phyloP scores from a whole-genome alignment of 257 asterid species.

The Plantago major region DNA sequence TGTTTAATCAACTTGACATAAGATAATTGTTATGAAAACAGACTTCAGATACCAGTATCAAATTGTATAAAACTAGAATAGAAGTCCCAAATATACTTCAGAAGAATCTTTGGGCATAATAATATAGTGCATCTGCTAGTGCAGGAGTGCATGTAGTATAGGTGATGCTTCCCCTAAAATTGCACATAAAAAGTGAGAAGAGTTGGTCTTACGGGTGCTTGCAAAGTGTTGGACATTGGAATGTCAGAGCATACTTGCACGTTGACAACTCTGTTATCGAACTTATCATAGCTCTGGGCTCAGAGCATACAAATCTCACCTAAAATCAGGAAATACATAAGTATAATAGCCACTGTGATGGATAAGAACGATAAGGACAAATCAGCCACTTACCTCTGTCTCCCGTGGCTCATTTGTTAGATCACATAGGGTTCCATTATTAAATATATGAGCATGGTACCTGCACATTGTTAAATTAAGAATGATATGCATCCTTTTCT shows the following conservation, averaged over 20 bases:
- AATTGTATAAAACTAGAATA: no score
- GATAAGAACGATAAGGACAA: slow-evolving; percentile 14
- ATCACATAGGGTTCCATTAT: slow-evolving; percentile 86
- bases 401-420: slow-evolving; percentile 88
- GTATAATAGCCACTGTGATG: slow-evolving; percentile 15
- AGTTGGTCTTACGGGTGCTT: slow-evolving; percentile 83
- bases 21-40: no score
- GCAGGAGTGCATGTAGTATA: no score
- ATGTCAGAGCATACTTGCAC: slow-evolving; percentile 93
- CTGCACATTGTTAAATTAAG: slow-evolving; percentile 32
- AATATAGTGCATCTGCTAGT: no score
- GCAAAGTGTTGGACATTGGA: slow-evolving; percentile 94
- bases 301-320: slow-evolving; percentile 97
- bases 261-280: slow-evolving; percentile 92
- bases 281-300: slow-evolving; percentile 89
- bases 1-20: no score
- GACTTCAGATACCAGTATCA: no score
- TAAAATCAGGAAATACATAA: slow-evolving; percentile 30
- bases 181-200: slow-evolving; percentile 10
- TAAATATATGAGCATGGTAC: slow-evolving; percentile 88
- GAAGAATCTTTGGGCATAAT: no score
- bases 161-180: no score
- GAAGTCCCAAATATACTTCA: no score
- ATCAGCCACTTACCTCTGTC: slow-evolving; percentile 60
- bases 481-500: slow-evolving; percentile 5